A percentile compares a stretch with the other conserved stretches of the same genome.
Evolutionary conservation across 345 rosid species (phyloP).

Genomic region (Clarkia xantiana): DNA sequence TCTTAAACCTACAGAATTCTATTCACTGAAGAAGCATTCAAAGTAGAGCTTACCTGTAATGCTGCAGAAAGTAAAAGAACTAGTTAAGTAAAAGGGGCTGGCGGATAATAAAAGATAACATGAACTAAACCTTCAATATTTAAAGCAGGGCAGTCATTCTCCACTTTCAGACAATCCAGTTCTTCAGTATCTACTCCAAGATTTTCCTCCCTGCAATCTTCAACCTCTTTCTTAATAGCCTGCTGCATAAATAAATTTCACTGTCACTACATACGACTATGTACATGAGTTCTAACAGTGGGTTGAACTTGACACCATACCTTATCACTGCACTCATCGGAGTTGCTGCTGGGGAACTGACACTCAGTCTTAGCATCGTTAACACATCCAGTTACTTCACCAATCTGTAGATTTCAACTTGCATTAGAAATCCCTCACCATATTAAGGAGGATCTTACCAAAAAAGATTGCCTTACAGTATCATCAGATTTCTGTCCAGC

Average conservation of each 20-base stretch:
- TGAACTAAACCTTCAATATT: conserved; percentile 3
- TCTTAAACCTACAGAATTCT: too few species aligned
- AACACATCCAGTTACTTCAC: conserved; percentile 1
- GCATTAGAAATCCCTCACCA: too few species aligned
- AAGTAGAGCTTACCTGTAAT: too few species aligned
- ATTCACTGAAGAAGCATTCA: too few species aligned
- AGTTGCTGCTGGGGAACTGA: neutral
- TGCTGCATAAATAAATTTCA: neutral
- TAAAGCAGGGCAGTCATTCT: neutral
- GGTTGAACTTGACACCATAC: neutral
- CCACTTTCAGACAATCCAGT: neutral
- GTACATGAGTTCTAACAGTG: too few species aligned
- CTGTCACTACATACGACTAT: neutral
- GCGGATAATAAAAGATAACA: too few species aligned
- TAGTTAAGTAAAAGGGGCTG: too few species aligned
- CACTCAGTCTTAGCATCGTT: neutral
- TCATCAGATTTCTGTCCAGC: conserved; percentile 3
- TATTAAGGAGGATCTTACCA: too few species aligned
- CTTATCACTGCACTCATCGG: conserved; percentile 1
- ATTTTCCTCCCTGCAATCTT: neutral
- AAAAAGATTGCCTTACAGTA: conserved; percentile 2
- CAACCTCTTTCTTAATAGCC: neutral
- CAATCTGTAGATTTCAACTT: conserved; percentile 1
- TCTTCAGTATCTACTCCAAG: neutral
- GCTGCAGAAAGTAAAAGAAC: too few species aligned